phyloP scores from a whole-genome alignment of 805 yeast genomes.

The Priceomyces melissophilus region DNA sequence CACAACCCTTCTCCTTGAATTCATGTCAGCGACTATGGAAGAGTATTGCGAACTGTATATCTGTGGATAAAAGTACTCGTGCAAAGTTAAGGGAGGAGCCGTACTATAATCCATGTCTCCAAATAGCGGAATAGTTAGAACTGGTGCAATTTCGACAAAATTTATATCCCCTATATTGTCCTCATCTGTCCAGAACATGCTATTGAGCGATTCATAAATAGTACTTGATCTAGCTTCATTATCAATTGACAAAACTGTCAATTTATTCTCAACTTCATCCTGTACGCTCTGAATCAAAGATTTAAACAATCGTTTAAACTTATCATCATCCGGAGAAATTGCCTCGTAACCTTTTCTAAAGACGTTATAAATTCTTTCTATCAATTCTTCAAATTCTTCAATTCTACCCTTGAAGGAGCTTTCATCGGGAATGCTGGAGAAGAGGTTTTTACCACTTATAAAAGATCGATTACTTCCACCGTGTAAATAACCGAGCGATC shows the following conservation, averaged over 20 bases:
- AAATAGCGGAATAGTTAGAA: slow-evolving; percentile 27
- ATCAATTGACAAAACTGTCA: slow-evolving; percentile 32
- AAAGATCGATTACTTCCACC: slow-evolving; percentile 18
- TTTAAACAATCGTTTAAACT: slow-evolving; percentile 16
- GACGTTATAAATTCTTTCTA: slow-evolving; percentile 7
- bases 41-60: slow-evolving; percentile 24
- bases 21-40: slow-evolving; percentile 18
- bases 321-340: slow-evolving; percentile 9
- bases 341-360: slow-evolving; percentile 3
- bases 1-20: slow-evolving; percentile 12
- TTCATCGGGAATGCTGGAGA: slow-evolving; percentile 17
- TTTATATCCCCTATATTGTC: slow-evolving; percentile 26
- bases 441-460: slow-evolving; percentile 17
- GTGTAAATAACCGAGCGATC: slow-evolving; percentile 18
- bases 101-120: slow-evolving; percentile 19
- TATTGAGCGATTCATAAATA: slow-evolving; percentile 31
- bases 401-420: slow-evolving; percentile 8
- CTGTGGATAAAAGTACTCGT: slow-evolving; percentile 34
- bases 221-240: slow-evolving; percentile 20
- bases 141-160: slow-evolving; percentile 25
- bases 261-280: slow-evolving; percentile 21
- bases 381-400: slow-evolving; percentile 19
- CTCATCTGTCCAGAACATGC: slow-evolving; percentile 35
- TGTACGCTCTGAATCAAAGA: slow-evolving; percentile 26
- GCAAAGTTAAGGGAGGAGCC: slow-evolving; percentile 19